A percentile compares a stretch with the other conserved stretches of the same genome.
Conservation (phyloP, 2,329 filamentous ascomycete species). For the Botrytis porri region DNA sequence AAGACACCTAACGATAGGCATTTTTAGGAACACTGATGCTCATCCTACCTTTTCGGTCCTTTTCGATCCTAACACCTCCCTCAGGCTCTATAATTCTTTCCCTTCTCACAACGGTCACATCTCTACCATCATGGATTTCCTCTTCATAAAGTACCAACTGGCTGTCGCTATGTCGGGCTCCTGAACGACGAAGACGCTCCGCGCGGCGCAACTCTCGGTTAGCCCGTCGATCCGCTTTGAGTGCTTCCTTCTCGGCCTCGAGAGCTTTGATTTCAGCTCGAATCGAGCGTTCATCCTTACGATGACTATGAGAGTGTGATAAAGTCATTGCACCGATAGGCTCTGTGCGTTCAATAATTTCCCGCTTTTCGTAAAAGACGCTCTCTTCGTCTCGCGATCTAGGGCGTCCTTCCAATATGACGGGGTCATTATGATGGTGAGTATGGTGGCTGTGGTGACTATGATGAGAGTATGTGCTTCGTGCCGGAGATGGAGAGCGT, state of each 20-base stretch:
- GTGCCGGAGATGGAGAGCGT: slow-evolving; percentile 26
- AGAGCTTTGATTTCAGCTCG: slow-evolving; percentile 69
- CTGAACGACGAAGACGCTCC: slow-evolving; percentile 50
- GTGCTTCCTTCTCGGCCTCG: slow-evolving; percentile 60
- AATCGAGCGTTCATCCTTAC: slow-evolving; percentile 54
- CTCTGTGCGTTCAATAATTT: slow-evolving; percentile 33
- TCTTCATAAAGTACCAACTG: slow-evolving; percentile 62
- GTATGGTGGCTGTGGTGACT: slow-evolving; percentile 14
- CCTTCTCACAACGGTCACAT: slow-evolving; percentile 51
- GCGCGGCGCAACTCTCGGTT: slow-evolving; percentile 44
- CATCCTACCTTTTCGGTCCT: slow-evolving; percentile 96
- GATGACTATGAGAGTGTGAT: slow-evolving; percentile 41
- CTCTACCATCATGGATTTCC: slow-evolving; percentile 42
- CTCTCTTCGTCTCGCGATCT: slow-evolving; percentile 28
- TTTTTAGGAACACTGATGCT: slow-evolving; percentile 73
- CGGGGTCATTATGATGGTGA: slow-evolving; percentile 40
- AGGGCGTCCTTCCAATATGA: slow-evolving; percentile 43
- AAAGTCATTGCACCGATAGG: slow-evolving; percentile 44
- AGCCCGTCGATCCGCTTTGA: slow-evolving; percentile 55
- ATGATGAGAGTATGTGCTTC: slow-evolving; percentile 14
- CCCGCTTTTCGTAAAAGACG: slow-evolving; percentile 28
- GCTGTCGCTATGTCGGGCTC: slow-evolving; percentile 57
- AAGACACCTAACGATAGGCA: slow-evolving; percentile 48
- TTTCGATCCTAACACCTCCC: slow-evolving; percentile 68
- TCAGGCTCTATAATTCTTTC: slow-evolving; percentile 55